Evolutionary conservation across 352 stramenopile genomes (phyloP), one percentile per base, ranked within the genome.

Genomic region (Globisporangium perplexum): DNA sequence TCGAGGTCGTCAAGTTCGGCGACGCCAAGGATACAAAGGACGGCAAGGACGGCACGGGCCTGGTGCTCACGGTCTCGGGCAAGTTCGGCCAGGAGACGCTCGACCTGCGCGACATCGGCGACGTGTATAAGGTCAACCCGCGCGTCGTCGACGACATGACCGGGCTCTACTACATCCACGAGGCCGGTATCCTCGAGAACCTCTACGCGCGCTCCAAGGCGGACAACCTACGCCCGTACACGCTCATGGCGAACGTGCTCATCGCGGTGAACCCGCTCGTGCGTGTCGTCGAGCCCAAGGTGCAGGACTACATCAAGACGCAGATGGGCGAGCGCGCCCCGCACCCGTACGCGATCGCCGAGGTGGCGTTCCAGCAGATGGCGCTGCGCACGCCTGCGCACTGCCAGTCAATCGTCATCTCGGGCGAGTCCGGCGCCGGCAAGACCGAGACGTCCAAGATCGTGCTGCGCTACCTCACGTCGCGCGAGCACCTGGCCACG

Each of bases 401-500:
- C 44, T 91, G 80, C 57, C 84, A 95, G 59, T 89, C 74, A n/a
- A 94, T 96, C 60, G 74, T 94, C 50, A 92, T 93, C 57, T 93
- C 82, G 11, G 84, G 86, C 20, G 86, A 95, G 55, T 92, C 79
- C 1, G 86, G 86, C 48, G 86, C 86, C 17, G 86, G 86, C 11
- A 95, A 95, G 68, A 95, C 85, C 7, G 85, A 95, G 60, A 93
- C 83, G 50, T 91, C 77, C 42, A 96, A 96, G 78, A 93, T 94
- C 42, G 83, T 96, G 50, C 63, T 96, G 59, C 72, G 83, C 1
- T 94, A 96, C 72, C 60, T 96, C 36, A 91, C 83, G 50, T 91
- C 81, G 22, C 69, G 81, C 26, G 83, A 92, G 55, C 77, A 92
- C 59, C 53, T 93, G 52, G 65, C 77, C 6, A 63, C 75, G 36